Base-by-base conservation (phyloP, 2,329 filamentous ascomycete genomes). In the Emmonsiellopsis sp. region DNA sequence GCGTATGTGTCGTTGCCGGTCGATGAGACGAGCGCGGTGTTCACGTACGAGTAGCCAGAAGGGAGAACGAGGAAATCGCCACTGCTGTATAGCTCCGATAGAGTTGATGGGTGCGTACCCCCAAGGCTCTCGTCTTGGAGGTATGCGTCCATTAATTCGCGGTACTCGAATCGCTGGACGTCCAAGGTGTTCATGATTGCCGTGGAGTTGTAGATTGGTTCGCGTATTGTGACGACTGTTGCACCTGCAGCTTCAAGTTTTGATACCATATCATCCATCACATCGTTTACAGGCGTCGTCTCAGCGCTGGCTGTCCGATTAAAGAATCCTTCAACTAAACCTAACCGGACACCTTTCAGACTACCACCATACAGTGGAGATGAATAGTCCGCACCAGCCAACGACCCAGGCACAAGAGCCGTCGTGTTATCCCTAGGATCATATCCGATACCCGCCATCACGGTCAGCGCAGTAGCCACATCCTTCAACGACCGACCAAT, bases 111-210 rank as follows among this genome's bases (percentile, higher is more conserved):
- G n/a, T 59, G 58, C 2, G 58, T 64, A 15, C 51, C 57, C 1
- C 37, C 47, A 7, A 64, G 54, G 6, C 54, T 48, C 26, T 62
- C 52, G 1, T 70, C 69, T 31, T 73, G 68, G 0, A 86, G 74
- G 61, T 86, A 86, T 0, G 63, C 55, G 54, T 83, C 72, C 58
- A 85, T 73, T 20, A 68, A 62, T 60, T 83, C 73, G 13, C 77
- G 74, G 62, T 79, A 83, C 60, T 86, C 83, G 61, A 73, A 82
- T 8, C 73, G 73, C 59, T 87, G 83, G 1, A 82, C 80, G 59
- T 86, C 83, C 13, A 80, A 70, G 0, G 65, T 65, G 2, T 69
- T 61, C 4, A 63, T 62, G 43, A 86, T 75, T 4, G 69, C 64
- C 1, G 74, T 74, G 0, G 78, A 70, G 58, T 85, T 78, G 62